Conservation (phyloP, 2,329 filamentous ascomycete genomes). For the Aspergillus ochraceoroseus region DNA sequence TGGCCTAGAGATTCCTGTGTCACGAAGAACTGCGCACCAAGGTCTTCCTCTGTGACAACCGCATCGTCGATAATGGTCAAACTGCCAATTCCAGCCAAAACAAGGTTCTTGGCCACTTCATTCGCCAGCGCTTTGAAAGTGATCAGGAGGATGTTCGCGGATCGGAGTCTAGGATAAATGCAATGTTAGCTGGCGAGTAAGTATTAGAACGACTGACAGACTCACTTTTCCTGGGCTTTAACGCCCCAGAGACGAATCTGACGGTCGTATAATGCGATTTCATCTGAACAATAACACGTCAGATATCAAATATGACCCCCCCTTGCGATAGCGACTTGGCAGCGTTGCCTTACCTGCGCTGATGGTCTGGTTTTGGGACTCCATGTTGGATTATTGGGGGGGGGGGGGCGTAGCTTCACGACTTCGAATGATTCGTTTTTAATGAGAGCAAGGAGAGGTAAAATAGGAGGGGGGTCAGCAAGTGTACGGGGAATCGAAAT, state of each 20-base stretch:
- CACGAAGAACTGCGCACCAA: slow-evolving; percentile 80
- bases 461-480: no score
- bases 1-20: slow-evolving; percentile 66
- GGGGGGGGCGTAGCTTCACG: neutral
- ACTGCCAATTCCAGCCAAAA: slow-evolving; percentile 85
- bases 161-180: slow-evolving; percentile 61
- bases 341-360: slow-evolving; percentile 29
- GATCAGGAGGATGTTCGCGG: slow-evolving; percentile 82
- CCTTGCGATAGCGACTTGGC: neutral
- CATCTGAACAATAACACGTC: slow-evolving; percentile 54
- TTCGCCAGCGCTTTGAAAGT: slow-evolving; percentile 82
- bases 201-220: neutral
- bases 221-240: slow-evolving; percentile 74
- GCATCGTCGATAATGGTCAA: slow-evolving; percentile 82
- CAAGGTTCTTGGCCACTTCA: slow-evolving; percentile 95
- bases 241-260: slow-evolving; percentile 98
- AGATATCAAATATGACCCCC: neutral
- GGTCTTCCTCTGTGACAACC: slow-evolving; percentile 68
- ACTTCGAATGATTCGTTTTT: no score
- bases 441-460: no score
- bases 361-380: slow-evolving; percentile 15
- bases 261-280: slow-evolving; percentile 94
- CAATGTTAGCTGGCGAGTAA: neutral
- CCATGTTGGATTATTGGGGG: slow-evolving; percentile 9
- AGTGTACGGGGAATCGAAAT: no score